Percentiles rank a stretch among this genome's conserved stretches.
Conservation (phyloP, 225 moss, liverwort and hornwort species). For the Sphagnum tenellum region DNA sequence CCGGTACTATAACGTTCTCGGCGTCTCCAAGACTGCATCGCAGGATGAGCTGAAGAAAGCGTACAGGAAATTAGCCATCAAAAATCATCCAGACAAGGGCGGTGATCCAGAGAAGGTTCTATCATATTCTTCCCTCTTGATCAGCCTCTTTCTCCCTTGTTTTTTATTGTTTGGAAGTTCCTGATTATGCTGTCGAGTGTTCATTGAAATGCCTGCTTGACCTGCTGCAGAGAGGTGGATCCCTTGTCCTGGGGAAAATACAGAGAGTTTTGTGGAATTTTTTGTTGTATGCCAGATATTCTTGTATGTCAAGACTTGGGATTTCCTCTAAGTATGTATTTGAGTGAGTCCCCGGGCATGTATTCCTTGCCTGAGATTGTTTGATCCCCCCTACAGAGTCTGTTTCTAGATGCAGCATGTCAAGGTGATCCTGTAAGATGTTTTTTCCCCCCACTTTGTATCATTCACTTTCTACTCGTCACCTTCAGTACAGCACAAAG, state of each 20-base stretch:
- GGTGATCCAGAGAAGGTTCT: slow-evolving; percentile 96
- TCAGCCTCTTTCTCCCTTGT: background rate
- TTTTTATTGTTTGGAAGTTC: background rate
- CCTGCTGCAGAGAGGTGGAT: background rate
- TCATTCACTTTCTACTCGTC: background rate
- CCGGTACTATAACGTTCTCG: slow-evolving; percentile 76
- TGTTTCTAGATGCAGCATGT: no score
- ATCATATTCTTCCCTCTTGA: background rate
- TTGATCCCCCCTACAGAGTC: no score
- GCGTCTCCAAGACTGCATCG: slow-evolving; percentile 66
- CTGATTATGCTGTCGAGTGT: background rate
- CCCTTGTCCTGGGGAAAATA: background rate
- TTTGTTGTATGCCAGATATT: no score
- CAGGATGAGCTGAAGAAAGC: slow-evolving; percentile 97
- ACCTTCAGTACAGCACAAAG: background rate
- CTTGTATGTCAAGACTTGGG: no score
- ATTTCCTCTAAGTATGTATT: no score
- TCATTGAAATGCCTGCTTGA: background rate
- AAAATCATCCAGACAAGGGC: slow-evolving; percentile 97
- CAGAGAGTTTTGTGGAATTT: no score
- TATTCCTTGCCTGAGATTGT: no score
- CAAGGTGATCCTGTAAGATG: background rate
- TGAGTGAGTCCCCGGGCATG: no score
- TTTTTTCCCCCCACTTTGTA: background rate
- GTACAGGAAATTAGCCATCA: slow-evolving; percentile 90